Percentiles rank a stretch among this genome's conserved stretches.
These are phyloP conservation scores for Roridomyces roridus DNA, from an alignment of 768 basidiomycete genomes.

Conservation along the genomic window DNA sequence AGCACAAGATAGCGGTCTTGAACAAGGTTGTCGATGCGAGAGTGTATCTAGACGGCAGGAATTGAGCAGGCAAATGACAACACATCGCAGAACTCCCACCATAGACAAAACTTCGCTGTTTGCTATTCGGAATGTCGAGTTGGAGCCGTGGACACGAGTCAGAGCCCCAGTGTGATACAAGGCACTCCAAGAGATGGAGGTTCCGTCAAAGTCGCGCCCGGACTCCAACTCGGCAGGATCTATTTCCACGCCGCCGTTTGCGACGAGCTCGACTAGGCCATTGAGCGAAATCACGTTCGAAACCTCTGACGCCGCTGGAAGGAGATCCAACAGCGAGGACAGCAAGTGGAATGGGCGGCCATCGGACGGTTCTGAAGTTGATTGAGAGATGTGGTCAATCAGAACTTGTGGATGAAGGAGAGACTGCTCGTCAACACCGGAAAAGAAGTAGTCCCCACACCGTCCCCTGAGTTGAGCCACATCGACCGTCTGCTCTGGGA, in stretches of 20 bases:
- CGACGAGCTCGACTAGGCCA: conserved; percentile 6
- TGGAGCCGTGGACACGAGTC: neutral
- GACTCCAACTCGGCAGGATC: too few species aligned
- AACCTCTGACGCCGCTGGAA: neutral
- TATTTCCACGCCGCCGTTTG: neutral
- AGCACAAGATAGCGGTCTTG: neutral
- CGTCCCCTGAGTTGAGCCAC: neutral
- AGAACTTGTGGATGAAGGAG: too few species aligned
- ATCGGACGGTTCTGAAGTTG: neutral
- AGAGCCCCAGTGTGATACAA: neutral
- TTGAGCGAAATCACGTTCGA: neutral
- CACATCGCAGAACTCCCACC: neutral
- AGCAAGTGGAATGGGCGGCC: neutral
- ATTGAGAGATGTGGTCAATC: neutral
- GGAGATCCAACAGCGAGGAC: neutral
- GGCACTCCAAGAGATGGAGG: neutral
- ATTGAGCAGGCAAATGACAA: neutral
- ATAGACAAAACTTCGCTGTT: neutral
- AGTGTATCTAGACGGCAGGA: neutral
- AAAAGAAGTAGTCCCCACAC: conserved; percentile 7
- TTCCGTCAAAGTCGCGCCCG: neutral
- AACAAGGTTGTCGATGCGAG: neutral
- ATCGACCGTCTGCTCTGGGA: neutral
- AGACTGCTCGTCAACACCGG: neutral
- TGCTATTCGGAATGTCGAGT: neutral